Conservation (phyloP, 164 flowering plant species). For the Brasenia schreberi region DNA sequence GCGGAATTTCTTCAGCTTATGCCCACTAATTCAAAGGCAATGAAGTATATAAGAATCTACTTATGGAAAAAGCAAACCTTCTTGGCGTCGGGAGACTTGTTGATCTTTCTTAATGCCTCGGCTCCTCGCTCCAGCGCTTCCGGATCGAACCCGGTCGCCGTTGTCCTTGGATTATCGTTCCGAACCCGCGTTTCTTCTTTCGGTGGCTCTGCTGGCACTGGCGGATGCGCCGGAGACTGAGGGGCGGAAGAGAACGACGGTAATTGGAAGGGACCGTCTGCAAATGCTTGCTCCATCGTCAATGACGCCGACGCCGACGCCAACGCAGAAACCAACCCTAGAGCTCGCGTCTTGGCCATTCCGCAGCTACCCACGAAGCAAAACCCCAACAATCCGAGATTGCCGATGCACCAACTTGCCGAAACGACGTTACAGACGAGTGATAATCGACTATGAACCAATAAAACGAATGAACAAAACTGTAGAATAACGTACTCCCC, state of each 20-base stretch:
- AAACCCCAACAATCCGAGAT: not conserved
- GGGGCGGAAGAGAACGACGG: constrained; percentile 25
- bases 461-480: too few species aligned
- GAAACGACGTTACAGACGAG: not conserved
- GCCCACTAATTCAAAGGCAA: too few species aligned
- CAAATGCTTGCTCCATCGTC: constrained; percentile 27
- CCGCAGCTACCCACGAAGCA: not conserved
- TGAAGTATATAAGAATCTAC: too few species aligned
- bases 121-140: constrained; percentile 78
- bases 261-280: constrained; percentile 58
- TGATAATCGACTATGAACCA: too few species aligned
- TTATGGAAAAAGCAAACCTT: not conserved
- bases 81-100: constrained; percentile 10
- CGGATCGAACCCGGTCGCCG: constrained; percentile 84
- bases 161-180: constrained; percentile 72
- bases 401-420: not conserved
- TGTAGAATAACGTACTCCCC: too few species aligned
- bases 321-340: constrained; percentile 48
- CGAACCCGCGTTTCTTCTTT: constrained; percentile 24
- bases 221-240: constrained; percentile 12
- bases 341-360: constrained; percentile 34
- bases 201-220: constrained; percentile 3
- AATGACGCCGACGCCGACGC: constrained; percentile 38
- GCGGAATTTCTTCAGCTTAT: too few species aligned
- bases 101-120: constrained; percentile 39